Evolutionary conservation across 225 moss, liverwort and hornwort genomes (phyloP), one percentile per base, ranked within the genome.

Genomic region (Asterella californica): DNA sequence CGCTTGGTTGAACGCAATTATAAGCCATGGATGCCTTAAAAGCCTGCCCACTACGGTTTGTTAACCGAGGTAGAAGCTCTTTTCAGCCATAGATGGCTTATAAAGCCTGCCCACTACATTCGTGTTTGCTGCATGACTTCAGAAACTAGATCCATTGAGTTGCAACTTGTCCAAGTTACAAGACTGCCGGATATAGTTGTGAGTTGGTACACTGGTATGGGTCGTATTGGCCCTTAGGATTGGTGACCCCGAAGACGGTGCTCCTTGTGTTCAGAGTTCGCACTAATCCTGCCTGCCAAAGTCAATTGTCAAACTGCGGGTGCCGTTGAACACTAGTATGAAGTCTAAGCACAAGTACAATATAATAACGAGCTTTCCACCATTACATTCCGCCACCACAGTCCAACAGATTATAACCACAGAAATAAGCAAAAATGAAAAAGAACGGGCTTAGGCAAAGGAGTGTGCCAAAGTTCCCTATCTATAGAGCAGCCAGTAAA

Each of bases 201-300:
- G 12, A 52, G 52, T 52, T 27, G 21, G 1, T 94, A 97, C 97
- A 90, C 81, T 95, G 95, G 74, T 92, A 85, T 64, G 97, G 97
- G 79, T 99, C 97, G 72, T 95, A 99, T 82, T 95, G 93, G 75
- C 97, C 97, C 86, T 99, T 95, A 5, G 95, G 93, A 72, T 99
- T 99, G 76, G 94, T 99, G 77, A 99, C 97, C 73, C 94, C 97
- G 80, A 99, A 95, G 48, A 99, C 94, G 25, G 93, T 99, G 70
- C 95, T 92, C 87, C 97, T 88, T 70, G 97, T 99, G 84, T 90
- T 93, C 18, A 99, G 84, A 45, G 95, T 92, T 81, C 93, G 93
- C 84, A 99, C 92, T 30, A 99, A 89, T 45, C 97, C 97, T 76
- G 97, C 97, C 97, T 97, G 89, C 82, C 84, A 84, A 78, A 30